phyloP scores from a whole-genome alignment of 441 rosid genomes.

The Syzygium malaccense region DNA sequence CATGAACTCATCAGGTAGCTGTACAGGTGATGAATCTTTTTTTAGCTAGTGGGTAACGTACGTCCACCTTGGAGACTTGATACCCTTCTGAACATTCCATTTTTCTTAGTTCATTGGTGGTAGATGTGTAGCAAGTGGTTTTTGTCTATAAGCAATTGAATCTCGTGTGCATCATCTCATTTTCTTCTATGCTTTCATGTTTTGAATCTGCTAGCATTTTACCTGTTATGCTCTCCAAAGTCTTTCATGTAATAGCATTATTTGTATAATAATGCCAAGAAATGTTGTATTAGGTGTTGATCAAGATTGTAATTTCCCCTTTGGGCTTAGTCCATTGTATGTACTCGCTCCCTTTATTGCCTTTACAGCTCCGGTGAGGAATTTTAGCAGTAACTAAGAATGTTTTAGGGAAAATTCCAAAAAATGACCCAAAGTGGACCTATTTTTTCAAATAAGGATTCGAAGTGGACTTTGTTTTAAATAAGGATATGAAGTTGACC shows the following conservation, averaged over 20 bases:
- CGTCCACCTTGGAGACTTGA: background rate
- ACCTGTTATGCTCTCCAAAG: background rate
- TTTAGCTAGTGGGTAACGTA: background rate
- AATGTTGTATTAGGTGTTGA: background rate
- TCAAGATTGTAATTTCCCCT: background rate
- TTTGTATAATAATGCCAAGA: background rate
- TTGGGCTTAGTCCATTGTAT: background rate
- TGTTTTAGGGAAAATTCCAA: no score
- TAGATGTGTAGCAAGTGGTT: background rate
- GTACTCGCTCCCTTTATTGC: background rate
- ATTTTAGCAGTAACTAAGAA: background rate
- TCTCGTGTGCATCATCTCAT: background rate
- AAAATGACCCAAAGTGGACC: no score
- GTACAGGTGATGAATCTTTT: background rate
- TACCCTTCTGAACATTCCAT: background rate
- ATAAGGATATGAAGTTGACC: no score
- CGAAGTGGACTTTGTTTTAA: no score
- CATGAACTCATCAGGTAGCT: background rate
- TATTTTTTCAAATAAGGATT: no score
- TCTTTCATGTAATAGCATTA: background rate
- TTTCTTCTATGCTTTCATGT: background rate
- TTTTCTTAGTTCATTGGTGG: background rate
- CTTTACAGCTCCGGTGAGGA: background rate
- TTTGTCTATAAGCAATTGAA: background rate
- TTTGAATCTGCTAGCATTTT: background rate